Conservation (phyloP, 2,329 filamentous ascomycete genomes). For the Aureobasidium vineae region DNA sequence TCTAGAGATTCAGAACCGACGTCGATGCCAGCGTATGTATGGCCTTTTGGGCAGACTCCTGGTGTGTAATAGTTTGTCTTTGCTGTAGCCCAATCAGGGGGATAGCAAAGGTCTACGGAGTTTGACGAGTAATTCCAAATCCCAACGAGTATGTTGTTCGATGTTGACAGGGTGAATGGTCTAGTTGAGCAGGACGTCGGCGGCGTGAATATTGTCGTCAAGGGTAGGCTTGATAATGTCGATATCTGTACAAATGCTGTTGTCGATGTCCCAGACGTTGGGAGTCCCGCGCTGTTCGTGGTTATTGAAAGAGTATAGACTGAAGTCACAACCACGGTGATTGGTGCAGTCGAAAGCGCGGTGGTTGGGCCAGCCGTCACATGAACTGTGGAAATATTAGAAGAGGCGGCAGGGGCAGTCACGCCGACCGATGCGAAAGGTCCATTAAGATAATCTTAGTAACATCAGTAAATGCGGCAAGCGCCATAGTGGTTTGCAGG, state of each 20-base stretch:
- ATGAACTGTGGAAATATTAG: no score
- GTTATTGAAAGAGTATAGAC: no score
- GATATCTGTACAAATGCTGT: neutral
- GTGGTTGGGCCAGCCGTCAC: no score
- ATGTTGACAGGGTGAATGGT: neutral
- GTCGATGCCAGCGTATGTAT: neutral
- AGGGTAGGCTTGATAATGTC: neutral
- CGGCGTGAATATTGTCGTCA: neutral
- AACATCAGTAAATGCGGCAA: no score
- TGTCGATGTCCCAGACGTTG: neutral
- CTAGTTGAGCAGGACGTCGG: neutral
- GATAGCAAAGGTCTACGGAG: neutral
- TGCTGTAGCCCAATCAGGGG: neutral
- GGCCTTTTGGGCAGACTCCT: neutral
- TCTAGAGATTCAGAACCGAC: no score
- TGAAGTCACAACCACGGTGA: neutral
- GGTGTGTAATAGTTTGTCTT: neutral
- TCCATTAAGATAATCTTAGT: no score
- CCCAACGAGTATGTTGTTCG: neutral
- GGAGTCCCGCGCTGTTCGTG: neutral
- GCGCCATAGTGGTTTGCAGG: no score
- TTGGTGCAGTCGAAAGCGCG: neutral
- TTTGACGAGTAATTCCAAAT: neutral
- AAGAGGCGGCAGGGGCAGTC: no score
- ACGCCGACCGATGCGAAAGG: no score